Evolutionary conservation across 2,329 filamentous ascomycete species (phyloP).

Genomic region (Arthrobotrys iridis): DNA sequence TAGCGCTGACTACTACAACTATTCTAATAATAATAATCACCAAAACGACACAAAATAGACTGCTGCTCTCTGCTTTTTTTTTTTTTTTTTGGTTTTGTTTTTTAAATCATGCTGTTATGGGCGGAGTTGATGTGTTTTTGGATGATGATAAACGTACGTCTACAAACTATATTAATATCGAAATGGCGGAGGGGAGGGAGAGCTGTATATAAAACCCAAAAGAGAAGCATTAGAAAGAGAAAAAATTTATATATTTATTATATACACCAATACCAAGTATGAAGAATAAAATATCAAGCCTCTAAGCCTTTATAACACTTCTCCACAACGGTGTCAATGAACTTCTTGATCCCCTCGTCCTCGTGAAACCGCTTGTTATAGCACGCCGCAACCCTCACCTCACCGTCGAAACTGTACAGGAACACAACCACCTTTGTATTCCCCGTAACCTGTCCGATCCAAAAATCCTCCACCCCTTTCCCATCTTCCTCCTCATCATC

Average conservation of each 20-base stretch:
- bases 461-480: background rate
- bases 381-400: background rate
- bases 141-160: background rate
- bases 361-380: constrained; percentile 15
- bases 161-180: background rate
- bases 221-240: background rate
- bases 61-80: too few species aligned
- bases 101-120: background rate
- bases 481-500: background rate
- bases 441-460: background rate
- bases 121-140: constrained; percentile 1
- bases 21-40: too few species aligned
- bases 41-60: too few species aligned
- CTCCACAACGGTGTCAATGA: background rate
- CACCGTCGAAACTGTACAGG: constrained; percentile 1
- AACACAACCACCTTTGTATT: background rate
- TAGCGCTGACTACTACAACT: too few species aligned
- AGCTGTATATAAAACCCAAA: constrained; percentile 4
- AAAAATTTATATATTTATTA: background rate
- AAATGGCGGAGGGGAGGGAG: background rate
- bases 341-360: background rate
- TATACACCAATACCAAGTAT: background rate
- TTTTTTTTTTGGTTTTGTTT: background rate
- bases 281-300: background rate
- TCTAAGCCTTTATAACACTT: background rate